Percentiles rank a stretch among this genome's conserved stretches.
Evolutionary conservation across 805 yeast genomes (phyloP).

Genomic region (Metschnikowia picachoensis): DNA sequence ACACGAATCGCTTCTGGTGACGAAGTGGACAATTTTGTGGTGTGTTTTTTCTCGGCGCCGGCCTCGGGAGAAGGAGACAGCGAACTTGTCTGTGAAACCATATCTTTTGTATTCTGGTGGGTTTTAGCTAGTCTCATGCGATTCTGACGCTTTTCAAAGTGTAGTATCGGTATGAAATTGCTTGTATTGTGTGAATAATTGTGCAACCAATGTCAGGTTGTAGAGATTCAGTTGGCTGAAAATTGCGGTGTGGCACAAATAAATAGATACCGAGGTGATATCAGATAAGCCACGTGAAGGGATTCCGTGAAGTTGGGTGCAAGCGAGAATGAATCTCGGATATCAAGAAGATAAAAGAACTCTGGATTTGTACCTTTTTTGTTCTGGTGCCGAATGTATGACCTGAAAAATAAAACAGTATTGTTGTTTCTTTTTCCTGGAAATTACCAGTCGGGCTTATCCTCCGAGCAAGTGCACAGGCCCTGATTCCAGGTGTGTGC

Average conservation of each 20-base stretch:
- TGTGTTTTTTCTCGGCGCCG: conserved; percentile 9
- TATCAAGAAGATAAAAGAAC: no score
- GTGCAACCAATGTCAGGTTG: no score
- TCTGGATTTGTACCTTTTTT: no score
- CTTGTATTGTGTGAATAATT: no score
- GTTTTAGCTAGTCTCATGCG: no score
- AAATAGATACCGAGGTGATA: conserved; percentile 2
- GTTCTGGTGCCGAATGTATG: no score
- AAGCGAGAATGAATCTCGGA: no score
- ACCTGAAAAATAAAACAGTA: neutral
- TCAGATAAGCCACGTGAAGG: neutral
- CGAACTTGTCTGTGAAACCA: neutral
- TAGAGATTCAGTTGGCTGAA: conserved; percentile 1
- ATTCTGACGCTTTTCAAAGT: no score
- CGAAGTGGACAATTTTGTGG: conserved; percentile 54
- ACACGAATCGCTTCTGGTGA: conserved; percentile 87
- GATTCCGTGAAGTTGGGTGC: neutral
- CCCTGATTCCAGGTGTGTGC: conserved; percentile 1
- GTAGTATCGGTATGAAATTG: no score
- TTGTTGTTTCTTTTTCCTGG: conserved; percentile 3
- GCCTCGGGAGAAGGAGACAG: conserved; percentile 10
- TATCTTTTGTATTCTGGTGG: neutral
- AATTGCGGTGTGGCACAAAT: conserved; percentile 9
- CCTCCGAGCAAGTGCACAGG: conserved; percentile 9
- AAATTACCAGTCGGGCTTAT: conserved; percentile 8